phyloP scores from a whole-genome alignment of 192 early-diverging fungal genomes.

The Geranomyces variabilis region DNA sequence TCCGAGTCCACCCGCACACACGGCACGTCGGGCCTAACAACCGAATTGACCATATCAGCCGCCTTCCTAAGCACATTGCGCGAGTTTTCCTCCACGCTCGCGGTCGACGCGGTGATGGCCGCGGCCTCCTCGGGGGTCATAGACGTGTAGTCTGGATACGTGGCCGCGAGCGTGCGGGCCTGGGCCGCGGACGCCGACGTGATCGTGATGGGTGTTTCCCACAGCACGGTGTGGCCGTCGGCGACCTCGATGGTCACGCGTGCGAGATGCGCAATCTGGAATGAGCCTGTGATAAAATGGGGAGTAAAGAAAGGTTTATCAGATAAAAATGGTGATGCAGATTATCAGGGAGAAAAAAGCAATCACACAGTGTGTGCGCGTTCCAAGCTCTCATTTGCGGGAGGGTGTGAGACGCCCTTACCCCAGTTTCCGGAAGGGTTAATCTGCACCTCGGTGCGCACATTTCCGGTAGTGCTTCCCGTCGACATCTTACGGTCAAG shows the following conservation, averaged over 20 bases:
- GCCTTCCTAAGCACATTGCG: slow-evolving; percentile 11
- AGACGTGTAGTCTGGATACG: slow-evolving; percentile 19
- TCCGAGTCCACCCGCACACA: slow-evolving; percentile 19
- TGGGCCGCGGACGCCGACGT: slow-evolving; percentile 14
- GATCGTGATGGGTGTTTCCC: slow-evolving; percentile 31
- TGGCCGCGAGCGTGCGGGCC: slow-evolving; percentile 11
- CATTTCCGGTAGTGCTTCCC: slow-evolving; percentile 17
- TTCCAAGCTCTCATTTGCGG: too few relatives aligned
- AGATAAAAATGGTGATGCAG: too few relatives aligned
- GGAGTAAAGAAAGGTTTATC: too few relatives aligned
- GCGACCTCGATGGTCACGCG: slow-evolving; percentile 32
- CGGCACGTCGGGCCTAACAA: slow-evolving; percentile 26
- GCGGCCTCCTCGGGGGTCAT: background rate
- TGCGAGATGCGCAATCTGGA: slow-evolving; percentile 25
- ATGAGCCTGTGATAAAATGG: slow-evolving; percentile 16
- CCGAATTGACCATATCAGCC: slow-evolving; percentile 24
- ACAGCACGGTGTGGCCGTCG: slow-evolving; percentile 33
- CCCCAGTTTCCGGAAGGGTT: slow-evolving; percentile 34
- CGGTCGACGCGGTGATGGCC: slow-evolving; percentile 10
- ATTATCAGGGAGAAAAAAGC: too few relatives aligned
- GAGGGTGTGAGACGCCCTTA: slow-evolving; percentile 2
- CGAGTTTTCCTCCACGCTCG: slow-evolving; percentile 17
- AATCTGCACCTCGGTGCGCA: slow-evolving; percentile 20
- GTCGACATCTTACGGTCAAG: slow-evolving; percentile 31
- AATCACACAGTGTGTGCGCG: too few relatives aligned